Conservation (phyloP, 805 yeast genomes). For the Ogataea kodamae region DNA sequence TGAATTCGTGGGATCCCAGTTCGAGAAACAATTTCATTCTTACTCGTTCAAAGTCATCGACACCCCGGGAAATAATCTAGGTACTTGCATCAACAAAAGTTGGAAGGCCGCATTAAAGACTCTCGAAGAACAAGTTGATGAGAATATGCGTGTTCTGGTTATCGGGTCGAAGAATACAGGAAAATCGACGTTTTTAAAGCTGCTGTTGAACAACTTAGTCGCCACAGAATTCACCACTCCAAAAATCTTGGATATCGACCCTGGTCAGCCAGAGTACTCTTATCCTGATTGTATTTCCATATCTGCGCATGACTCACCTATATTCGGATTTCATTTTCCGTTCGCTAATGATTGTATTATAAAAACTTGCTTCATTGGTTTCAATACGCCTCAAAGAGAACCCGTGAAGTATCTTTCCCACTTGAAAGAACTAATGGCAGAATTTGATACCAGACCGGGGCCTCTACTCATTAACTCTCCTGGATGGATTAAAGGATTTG, state of each 20-base stretch:
- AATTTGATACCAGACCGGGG: conserved; percentile 30
- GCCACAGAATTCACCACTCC: conserved; percentile 27
- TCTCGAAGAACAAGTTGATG: conserved; percentile 13
- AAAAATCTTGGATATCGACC: conserved; percentile 72
- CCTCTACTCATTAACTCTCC: conserved; percentile 69
- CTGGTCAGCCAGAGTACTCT: conserved; percentile 83
- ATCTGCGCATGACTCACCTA: conserved; percentile 31
- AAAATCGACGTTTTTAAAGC: conserved; percentile 65
- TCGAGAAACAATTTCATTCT: conserved; percentile 26
- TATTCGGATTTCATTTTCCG: conserved; percentile 39
- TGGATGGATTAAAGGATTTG: conserved; percentile 90
- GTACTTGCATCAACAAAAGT: conserved; percentile 24
- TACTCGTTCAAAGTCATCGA: conserved; percentile 38
- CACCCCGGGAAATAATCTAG: conserved; percentile 27
- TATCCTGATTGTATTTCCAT: conserved; percentile 69
- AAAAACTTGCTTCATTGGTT: conserved; percentile 51
- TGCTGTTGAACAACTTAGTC: conserved; percentile 49
- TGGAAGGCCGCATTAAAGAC: conserved; percentile 25
- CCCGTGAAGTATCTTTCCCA: conserved; percentile 53
- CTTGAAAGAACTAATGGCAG: conserved; percentile 38
- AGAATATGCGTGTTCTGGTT: conserved; percentile 33
- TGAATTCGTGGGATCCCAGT: conserved; percentile 13
- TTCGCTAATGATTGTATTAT: conserved; percentile 30
- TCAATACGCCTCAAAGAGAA: conserved; percentile 60
- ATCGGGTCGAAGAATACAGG: conserved; percentile 77